A percentile compares a stretch with the other conserved stretches of the same genome.
phyloP scores from a whole-genome alignment of 164 flowering plant species.

The Liquidambar formosana region DNA sequence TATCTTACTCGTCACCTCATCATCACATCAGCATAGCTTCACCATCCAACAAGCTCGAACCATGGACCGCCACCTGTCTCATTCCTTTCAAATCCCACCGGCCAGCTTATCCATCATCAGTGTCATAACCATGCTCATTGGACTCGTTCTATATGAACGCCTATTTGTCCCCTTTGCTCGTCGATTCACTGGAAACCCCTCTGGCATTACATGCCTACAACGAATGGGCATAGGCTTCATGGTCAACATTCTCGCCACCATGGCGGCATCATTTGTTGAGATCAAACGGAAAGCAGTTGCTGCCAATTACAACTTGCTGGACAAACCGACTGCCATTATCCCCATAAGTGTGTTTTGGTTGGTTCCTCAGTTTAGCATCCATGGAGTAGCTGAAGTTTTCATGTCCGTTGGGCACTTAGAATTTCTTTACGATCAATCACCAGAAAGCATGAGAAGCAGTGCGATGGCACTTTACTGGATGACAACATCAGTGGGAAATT shows the following conservation, averaged over 20 bases:
- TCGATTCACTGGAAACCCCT: constrained; percentile 38
- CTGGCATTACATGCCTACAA: constrained; percentile 50
- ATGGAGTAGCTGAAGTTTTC: constrained; percentile 51
- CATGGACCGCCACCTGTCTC: constrained; percentile 49
- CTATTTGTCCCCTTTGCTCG: constrained; percentile 53
- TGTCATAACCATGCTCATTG: constrained; percentile 33
- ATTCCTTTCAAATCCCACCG: constrained; percentile 50
- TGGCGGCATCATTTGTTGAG: constrained; percentile 43
- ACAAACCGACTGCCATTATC: constrained; percentile 35
- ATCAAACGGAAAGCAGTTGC: constrained; percentile 51
- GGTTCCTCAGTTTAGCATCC: constrained; percentile 45
- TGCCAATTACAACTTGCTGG: constrained; percentile 36
- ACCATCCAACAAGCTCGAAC: constrained; percentile 45
- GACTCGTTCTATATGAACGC: constrained; percentile 49
- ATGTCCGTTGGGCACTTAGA: constrained; percentile 47
- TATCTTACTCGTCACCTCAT: constrained; percentile 35
- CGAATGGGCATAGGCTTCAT: constrained; percentile 54
- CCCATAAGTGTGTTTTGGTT: constrained; percentile 61
- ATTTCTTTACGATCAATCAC: constrained; percentile 54
- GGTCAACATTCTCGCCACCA: constrained; percentile 40
- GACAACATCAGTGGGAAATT: constrained; percentile 51
- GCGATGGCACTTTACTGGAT: constrained; percentile 57
- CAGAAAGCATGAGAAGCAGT: constrained; percentile 61
- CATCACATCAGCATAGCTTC: constrained; percentile 44
- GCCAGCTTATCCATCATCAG: constrained; percentile 46